A percentile compares a stretch with the other conserved stretches of the same genome.
These are phyloP conservation scores for Lathyrus oleraceus DNA, from an alignment of 306 rosid species.

Conservation along the genomic window DNA sequence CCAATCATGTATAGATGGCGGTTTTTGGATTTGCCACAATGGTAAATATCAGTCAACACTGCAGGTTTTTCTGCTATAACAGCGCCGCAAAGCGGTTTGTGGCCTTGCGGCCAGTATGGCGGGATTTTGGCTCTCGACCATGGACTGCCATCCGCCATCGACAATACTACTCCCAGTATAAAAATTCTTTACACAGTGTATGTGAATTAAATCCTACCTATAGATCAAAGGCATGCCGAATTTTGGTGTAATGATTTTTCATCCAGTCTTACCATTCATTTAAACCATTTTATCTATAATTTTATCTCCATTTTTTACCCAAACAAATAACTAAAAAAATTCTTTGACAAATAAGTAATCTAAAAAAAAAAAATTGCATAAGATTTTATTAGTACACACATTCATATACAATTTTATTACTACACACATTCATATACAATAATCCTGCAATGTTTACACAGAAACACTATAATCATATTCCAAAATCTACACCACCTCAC, in stretches of 20 bases:
- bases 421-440: too few species aligned
- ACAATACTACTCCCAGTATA: background rate
- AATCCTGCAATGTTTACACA: too few species aligned
- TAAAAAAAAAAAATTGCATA: background rate
- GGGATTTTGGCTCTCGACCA: too few species aligned
- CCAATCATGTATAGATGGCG: background rate
- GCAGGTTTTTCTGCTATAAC: too few species aligned
- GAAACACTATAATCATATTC: background rate
- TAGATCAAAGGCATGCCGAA: background rate
- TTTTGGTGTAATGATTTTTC: background rate
- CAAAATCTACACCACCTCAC: constrained; percentile 13
- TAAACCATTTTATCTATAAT: background rate
- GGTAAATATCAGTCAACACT: too few species aligned
- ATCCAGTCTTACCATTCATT: background rate
- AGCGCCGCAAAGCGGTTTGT: too few species aligned
- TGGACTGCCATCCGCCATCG: too few species aligned
- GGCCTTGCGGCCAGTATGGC: too few species aligned
- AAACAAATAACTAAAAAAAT: background rate
- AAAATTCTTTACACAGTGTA: background rate
- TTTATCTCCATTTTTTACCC: background rate
- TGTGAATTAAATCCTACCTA: background rate
- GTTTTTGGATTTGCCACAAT: too few species aligned
- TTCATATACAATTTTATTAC: too few species aligned
- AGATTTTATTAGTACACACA: background rate
- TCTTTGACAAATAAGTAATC: background rate